A percentile compares a stretch with the other conserved stretches of the same genome.
phyloP scores from a whole-genome alignment of 208 protist genomes.

The Acanthamoeba triangularis region DNA sequence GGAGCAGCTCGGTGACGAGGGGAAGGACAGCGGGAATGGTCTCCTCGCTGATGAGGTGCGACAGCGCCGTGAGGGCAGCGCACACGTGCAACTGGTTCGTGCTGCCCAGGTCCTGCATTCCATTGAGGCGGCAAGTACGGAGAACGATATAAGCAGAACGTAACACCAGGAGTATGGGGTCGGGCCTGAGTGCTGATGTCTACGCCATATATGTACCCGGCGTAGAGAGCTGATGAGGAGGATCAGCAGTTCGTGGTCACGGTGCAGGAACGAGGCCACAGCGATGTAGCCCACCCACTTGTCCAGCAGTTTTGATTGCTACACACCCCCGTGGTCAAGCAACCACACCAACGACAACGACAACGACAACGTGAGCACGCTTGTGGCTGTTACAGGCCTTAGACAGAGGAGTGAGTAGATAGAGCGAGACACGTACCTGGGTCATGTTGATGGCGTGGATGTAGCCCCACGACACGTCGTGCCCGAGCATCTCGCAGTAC shows the following conservation, averaged over 20 bases:
- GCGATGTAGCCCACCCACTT: slow-evolving; percentile 95
- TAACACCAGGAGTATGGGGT: background rate
- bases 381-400: background rate
- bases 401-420: too few species aligned
- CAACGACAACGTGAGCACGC: background rate
- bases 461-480: slow-evolving; percentile 95
- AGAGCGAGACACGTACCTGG: too few species aligned
- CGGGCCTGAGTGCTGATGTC: too few species aligned
- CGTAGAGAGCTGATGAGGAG: slow-evolving; percentile 96
- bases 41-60: slow-evolving; percentile 93
- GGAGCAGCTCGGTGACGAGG: slow-evolving; percentile 86
- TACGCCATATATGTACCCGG: slow-evolving; percentile 35
- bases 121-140: background rate
- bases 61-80: slow-evolving; percentile 94
- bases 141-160: background rate
- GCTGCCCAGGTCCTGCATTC: slow-evolving; percentile 92
- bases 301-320: slow-evolving; percentile 41
- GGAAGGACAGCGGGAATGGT: slow-evolving; percentile 93
- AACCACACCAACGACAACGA: background rate
- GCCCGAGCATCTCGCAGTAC: slow-evolving; percentile 98
- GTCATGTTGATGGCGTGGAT: slow-evolving; percentile 98
- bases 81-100: slow-evolving; percentile 95
- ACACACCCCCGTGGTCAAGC: background rate
- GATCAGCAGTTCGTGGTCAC: slow-evolving; percentile 95
- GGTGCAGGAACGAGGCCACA: slow-evolving; percentile 92